Base-by-base conservation (phyloP, 2,329 filamentous ascomycete species). In the Ceratocystis alfenasii region DNA sequence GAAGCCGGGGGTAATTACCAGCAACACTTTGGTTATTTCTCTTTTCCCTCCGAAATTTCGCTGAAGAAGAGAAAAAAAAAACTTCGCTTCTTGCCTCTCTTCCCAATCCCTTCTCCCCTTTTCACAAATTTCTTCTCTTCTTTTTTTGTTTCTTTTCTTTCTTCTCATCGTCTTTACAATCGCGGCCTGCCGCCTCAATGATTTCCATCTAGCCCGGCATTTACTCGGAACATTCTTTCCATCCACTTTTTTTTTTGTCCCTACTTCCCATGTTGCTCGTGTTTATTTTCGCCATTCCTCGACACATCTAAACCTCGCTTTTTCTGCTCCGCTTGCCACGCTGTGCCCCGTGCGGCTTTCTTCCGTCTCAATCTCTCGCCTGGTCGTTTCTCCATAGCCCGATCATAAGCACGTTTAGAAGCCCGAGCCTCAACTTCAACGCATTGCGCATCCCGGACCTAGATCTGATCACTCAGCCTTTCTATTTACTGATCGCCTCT, bases 1-100 rank as follows among this genome's bases (percentile, higher is more conserved):
- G 28, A 59, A 59, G 30, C 55, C 55, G 55, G 55, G 55, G 55
- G 55, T 59, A 59, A 59, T 33, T 59, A 36, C 55, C 55, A 36
- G 6, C 36, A 41, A 2, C 22, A 53, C 8, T 7, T 15, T 36
- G 55, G 33, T 28, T 22, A 59, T 28, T 22, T 36, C 28, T n/a
- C 28, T 30, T 30, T 59, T 59, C 28, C 55, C 55, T 59, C 36
- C 36, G 36, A 41, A 41, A 4, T 17, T 59, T 20, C 20, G 55
- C 12, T 59, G 12, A 10, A n/a, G 28, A 28, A 17, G 8, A 12
- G 6, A 59, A n/a, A 36, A 59, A 59, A 30, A 59, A 59, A 28
- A 17, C 22, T 57, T 57, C 53, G 20, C 50, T 5, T 15, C 25
- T 25, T 22, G 25, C 8, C 15, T 12, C 53, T 30, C 55, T 30